Evolutionary conservation across 768 basidiomycete genomes (phyloP), one percentile per base, ranked within the genome.

Genomic region (Pulveroboletus sp.): DNA sequence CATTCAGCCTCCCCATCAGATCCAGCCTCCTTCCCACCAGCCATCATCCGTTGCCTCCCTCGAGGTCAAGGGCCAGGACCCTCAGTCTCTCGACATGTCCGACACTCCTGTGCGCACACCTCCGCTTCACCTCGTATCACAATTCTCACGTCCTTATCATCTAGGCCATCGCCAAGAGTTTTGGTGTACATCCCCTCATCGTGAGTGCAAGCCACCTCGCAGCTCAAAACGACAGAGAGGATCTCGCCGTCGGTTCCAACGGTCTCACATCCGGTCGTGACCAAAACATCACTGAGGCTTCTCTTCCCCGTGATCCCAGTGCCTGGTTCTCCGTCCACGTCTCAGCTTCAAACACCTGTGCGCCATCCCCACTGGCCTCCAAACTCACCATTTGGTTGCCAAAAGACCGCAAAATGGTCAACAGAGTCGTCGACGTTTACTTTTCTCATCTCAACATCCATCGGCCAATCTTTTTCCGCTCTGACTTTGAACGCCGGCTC

Each of bases 391-490:
- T 85, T 33, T 89, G 82, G 82, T 70, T 93, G 15, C 90, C 90
- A 21, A 86, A 84, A 62, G 86, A 91, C 64, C 82, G 85, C 45
- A 72, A 73, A 8, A 82, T 84, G 73, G 79, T 83, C 13, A 67
- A 74, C 39, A 69, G 70, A 43, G 79, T 91, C 54, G 74, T 86
- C 50, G 76, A 84, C 11, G 76, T 80, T 43, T 93, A 91, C 65
- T 93, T 93, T 66, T 62, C 70, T 3, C 81, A 81, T 43, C 86
- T 93, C 65, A 90, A 92, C 55, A 64, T 78, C 56, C 89, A 92
- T 62, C 80, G 90, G 2, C 90, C 89, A 0, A 84, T 90, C 44
- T 89, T 84, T 62, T 67, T 76, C 27, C 82, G 82, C 40, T 71
- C 75, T 47, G 82, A 85, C 35, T 90, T 92, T 64, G 79, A 87